Conservation (phyloP, 768 basidiomycete genomes). For the Calocybe gangraenosa region DNA sequence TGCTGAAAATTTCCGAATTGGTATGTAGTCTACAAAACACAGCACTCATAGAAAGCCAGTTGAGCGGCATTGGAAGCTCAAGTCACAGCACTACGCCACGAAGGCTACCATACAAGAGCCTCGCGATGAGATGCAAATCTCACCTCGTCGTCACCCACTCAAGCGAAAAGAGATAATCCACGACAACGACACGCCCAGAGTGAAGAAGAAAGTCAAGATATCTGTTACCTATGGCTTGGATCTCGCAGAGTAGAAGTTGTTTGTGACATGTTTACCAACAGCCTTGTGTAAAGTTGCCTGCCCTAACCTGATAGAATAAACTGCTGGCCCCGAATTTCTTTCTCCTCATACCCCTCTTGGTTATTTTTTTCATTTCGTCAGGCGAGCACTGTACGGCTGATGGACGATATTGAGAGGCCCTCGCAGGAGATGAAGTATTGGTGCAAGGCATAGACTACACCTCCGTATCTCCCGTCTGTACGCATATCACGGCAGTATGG, state of each 20-base stretch:
- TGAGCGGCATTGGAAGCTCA: conserved; percentile 4
- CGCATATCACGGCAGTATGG: conserved; percentile 50
- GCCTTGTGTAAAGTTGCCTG: too few relatives aligned
- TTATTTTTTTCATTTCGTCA: conserved; percentile 30
- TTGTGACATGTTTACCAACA: too few relatives aligned
- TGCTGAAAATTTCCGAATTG: conserved; percentile 58
- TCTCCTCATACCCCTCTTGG: too few relatives aligned
- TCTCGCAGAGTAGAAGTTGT: conserved; percentile 76
- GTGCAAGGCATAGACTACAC: conserved; percentile 85
- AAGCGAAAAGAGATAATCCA: conserved; percentile 27
- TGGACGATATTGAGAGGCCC: conserved; percentile 13
- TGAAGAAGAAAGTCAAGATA: conserved; percentile 65
- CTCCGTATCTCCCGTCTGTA: conserved; percentile 65
- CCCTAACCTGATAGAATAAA: too few relatives aligned
- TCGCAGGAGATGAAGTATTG: conserved; percentile 72
- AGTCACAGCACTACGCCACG: conserved; percentile 5
- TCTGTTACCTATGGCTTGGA: conserved; percentile 68
- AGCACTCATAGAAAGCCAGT: conserved; percentile 1
- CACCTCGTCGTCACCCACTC: conserved; percentile 19
- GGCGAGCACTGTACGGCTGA: conserved; percentile 32
- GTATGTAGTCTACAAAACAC: conserved; percentile 30
- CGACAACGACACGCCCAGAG: conserved; percentile 22
- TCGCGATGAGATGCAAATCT: neutral
- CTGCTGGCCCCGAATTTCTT: too few relatives aligned
- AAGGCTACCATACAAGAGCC: conserved; percentile 10